Conservation (phyloP, 1,284 basidiomycete genomes). For the Microbotryum silenes-acaulis region DNA sequence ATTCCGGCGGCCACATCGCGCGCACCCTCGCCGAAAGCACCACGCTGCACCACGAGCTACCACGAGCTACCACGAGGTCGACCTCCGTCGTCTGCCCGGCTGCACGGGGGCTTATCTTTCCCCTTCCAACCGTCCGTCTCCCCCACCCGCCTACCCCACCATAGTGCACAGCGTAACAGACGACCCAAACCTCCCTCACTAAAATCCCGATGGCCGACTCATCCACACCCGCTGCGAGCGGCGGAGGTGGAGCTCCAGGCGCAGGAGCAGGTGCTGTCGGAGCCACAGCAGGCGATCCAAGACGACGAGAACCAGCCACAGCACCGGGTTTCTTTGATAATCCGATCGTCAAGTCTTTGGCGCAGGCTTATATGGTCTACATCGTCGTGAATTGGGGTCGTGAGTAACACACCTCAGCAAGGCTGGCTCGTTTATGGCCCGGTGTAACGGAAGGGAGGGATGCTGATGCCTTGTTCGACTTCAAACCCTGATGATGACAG, state of each 20-base stretch:
- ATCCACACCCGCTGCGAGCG: not conserved
- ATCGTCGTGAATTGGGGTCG: constrained; percentile 4
- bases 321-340: constrained; percentile 1
- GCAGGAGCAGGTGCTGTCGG: not conserved
- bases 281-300: not conserved
- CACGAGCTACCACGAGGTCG: too few species aligned
- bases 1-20: too few species aligned
- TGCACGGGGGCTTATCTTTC: too few species aligned
- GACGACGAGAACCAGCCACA: not conserved
- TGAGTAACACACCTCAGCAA: not conserved
- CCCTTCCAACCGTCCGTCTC: too few species aligned
- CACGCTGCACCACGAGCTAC: too few species aligned
- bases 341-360: constrained; percentile 6
- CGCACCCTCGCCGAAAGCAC: too few species aligned
- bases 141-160: too few species aligned
- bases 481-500: not conserved
- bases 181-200: too few species aligned
- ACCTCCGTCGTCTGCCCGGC: too few species aligned
- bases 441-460: too few species aligned
- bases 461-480: not conserved
- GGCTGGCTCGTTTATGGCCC: not conserved
- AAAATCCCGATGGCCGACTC: not conserved
- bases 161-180: too few species aligned
- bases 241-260: not conserved
- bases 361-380: constrained; percentile 3